These are phyloP conservation scores for Hansfordia pulvinata DNA, from an alignment of 2,329 filamentous ascomycete genomes.

Conservation along the genomic window DNA sequence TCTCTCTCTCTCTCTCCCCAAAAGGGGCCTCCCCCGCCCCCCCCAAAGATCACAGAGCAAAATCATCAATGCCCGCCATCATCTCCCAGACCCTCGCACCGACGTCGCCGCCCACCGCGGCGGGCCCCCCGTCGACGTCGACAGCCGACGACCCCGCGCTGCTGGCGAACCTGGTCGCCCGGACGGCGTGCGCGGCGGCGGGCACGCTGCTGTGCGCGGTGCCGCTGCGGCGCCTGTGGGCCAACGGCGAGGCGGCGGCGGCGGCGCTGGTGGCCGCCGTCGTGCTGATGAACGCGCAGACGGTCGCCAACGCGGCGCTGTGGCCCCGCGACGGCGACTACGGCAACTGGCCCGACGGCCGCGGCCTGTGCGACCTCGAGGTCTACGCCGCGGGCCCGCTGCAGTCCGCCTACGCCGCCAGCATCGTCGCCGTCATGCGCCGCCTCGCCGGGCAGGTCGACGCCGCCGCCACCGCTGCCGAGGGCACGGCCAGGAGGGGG, in stretches of 20 bases:
- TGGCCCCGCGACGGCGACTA: constrained; percentile 41
- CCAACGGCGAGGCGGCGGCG: constrained; percentile 40
- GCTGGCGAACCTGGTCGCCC: constrained; percentile 30
- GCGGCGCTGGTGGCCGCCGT: constrained; percentile 32
- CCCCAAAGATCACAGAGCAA: no score
- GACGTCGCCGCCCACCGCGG: no score
- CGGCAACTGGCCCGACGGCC: constrained; percentile 33
- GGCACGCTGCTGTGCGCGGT: constrained; percentile 33
- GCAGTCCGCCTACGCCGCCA: constrained; percentile 31
- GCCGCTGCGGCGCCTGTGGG: constrained; percentile 34
- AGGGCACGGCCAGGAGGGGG: constrained; percentile 22
- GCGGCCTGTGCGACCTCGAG: constrained; percentile 39
- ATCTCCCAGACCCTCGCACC: no score
- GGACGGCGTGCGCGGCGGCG: constrained; percentile 31
- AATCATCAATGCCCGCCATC: neutral
- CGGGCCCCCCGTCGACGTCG: neutral
- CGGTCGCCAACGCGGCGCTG: constrained; percentile 34
- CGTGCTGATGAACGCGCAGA: constrained; percentile 31
- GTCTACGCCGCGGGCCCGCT: constrained; percentile 20
- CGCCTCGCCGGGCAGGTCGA: constrained; percentile 37
- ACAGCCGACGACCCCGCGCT: constrained; percentile 14
- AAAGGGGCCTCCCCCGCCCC: no score
- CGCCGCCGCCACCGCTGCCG: constrained; percentile 24
- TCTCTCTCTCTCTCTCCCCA: no score
- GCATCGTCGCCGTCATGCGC: constrained; percentile 39